phyloP scores from a whole-genome alignment of 164 flowering plant species.

The Vitis riparia region DNA sequence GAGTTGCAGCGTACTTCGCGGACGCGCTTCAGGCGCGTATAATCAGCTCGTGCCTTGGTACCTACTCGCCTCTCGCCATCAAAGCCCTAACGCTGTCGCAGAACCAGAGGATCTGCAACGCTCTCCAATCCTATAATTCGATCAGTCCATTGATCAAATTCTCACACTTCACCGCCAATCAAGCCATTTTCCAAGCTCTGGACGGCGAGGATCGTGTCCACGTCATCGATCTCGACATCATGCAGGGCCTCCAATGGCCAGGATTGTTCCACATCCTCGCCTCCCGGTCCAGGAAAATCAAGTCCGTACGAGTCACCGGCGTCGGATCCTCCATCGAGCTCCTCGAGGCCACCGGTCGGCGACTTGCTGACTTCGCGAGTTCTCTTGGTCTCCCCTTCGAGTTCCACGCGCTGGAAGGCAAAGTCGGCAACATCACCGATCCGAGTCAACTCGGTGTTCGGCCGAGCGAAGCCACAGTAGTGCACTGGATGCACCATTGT shows the following conservation, averaged over 20 bases:
- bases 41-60: slow-evolving; percentile 51
- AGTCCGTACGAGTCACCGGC: slow-evolving; percentile 70
- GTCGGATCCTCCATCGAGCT: slow-evolving; percentile 66
- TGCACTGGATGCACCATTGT: slow-evolving; percentile 92
- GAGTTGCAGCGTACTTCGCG: slow-evolving; percentile 86
- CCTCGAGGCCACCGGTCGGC: slow-evolving; percentile 67
- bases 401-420: slow-evolving; percentile 67
- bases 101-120: slow-evolving; percentile 47
- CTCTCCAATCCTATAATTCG: slow-evolving; percentile 76
- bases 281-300: slow-evolving; percentile 53
- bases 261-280: slow-evolving; percentile 91
- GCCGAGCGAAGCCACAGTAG: slow-evolving; percentile 54
- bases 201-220: slow-evolving; percentile 70
- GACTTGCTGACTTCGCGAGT: slow-evolving; percentile 82
- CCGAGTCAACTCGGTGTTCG: slow-evolving; percentile 41
- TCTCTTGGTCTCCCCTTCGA: slow-evolving; percentile 78
- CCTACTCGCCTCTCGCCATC: slow-evolving; percentile 45
- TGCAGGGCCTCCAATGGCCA: slow-evolving; percentile 99
- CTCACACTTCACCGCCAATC: slow-evolving; percentile 92
- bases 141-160: slow-evolving; percentile 75
- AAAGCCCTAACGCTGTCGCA: slow-evolving; percentile 36
- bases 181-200: slow-evolving; percentile 74
- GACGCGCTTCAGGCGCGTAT: slow-evolving; percentile 74
- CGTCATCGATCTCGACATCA: slow-evolving; percentile 85
- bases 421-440: slow-evolving; percentile 56